Evolutionary conservation across 495 filamentous ascomycete species (phyloP).

Genomic region (Glarea lozoyensis): DNA sequence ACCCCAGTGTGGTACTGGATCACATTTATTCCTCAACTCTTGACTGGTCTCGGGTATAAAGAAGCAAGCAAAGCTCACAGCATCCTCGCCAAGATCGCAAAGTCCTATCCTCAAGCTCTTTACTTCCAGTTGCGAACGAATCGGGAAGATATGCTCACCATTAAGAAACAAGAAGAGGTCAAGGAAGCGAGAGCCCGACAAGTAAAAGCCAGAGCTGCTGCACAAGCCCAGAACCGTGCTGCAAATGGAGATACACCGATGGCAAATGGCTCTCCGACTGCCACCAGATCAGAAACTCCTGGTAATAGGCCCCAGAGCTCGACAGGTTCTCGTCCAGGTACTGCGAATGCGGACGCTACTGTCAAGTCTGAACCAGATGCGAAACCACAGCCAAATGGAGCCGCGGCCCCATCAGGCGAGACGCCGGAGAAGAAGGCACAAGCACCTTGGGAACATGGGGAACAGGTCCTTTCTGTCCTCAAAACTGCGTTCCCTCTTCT

Average conservation of each 20-base stretch:
- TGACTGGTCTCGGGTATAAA: conserved; percentile 79
- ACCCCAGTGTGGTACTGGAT: conserved; percentile 99
- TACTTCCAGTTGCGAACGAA: conserved; percentile 92
- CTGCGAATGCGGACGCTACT: conserved; percentile 40
- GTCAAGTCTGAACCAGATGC: conserved; percentile 33
- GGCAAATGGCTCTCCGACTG: conserved; percentile 36
- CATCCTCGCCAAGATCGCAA: conserved; percentile 88
- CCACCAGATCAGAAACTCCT: conserved; percentile 14
- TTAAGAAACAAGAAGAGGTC: conserved; percentile 78
- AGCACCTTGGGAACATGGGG: conserved; percentile 86
- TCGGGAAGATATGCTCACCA: conserved; percentile 85
- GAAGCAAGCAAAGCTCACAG: conserved; percentile 78
- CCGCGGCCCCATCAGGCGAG: conserved; percentile 25
- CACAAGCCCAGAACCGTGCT: conserved; percentile 25
- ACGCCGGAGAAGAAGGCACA: conserved; percentile 59
- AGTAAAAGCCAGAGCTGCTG: conserved; percentile 30
- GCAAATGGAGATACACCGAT: conserved; percentile 32
- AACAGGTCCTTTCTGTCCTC: conserved; percentile 87
- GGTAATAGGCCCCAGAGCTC: conserved; percentile 20
- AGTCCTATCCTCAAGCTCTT: conserved; percentile 84
- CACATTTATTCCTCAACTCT: conserved; percentile 92
- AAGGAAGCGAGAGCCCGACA: conserved; percentile 58
- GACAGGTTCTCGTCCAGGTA: conserved; percentile 34
- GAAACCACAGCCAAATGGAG: conserved; percentile 30
- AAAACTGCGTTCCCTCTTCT: conserved; percentile 96